phyloP scores from a whole-genome alignment of 257 asterid genomes.

The Solanum gandarillasii region DNA sequence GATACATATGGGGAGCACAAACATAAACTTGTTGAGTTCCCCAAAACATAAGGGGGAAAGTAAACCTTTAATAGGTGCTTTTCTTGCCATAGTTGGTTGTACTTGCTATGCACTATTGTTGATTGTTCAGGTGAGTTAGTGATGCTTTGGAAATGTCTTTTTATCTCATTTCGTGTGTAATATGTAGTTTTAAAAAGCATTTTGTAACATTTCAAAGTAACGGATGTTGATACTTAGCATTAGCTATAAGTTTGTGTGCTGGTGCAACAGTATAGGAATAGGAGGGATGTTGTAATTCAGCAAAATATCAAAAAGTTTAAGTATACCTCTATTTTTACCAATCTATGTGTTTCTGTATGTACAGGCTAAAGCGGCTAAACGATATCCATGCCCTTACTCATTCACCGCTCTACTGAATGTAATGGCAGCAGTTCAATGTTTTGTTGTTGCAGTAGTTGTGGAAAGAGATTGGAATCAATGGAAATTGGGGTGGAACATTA shows the following conservation, averaged over 20 bases:
- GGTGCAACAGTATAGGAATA: neutral
- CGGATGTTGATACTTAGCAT: neutral
- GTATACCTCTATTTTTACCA: neutral
- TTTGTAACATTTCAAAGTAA: neutral
- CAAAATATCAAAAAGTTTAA: neutral
- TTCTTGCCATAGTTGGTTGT: slow-evolving; percentile 37
- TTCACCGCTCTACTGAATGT: slow-evolving; percentile 53
- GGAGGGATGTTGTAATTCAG: neutral
- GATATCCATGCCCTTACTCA: slow-evolving; percentile 61
- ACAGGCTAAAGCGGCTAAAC: slow-evolving; percentile 45
- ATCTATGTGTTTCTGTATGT: neutral
- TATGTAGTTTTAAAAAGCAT: neutral
- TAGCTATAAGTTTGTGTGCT: neutral
- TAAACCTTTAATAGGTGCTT: slow-evolving; percentile 29
- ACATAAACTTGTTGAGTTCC: slow-evolving; percentile 31
- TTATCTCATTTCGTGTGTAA: neutral
- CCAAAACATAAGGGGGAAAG: neutral
- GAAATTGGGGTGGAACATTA: slow-evolving; percentile 56
- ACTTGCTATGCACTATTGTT: slow-evolving; percentile 45
- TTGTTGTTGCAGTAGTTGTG: slow-evolving; percentile 29
- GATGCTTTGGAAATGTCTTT: neutral
- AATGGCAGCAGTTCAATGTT: slow-evolving; percentile 53
- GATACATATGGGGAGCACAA: slow-evolving; percentile 28
- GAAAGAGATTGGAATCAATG: slow-evolving; percentile 47
- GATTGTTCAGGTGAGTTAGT: slow-evolving; percentile 44